Evolutionary conservation across 768 basidiomycete species (phyloP), one percentile per base, ranked within the genome.

Genomic region (Crepidotus variabilis): DNA sequence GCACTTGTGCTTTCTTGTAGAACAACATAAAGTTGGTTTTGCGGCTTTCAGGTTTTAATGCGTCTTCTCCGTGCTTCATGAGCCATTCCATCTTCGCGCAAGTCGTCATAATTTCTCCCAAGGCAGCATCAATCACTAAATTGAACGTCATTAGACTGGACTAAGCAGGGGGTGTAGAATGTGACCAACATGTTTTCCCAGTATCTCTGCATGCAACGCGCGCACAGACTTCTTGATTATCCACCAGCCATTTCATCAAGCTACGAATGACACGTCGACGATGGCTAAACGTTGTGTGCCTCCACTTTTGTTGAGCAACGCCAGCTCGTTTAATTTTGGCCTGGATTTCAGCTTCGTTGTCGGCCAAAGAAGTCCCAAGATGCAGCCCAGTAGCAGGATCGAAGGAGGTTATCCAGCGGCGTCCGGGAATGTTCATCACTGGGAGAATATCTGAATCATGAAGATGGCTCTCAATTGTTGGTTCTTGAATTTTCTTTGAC

Each of bases 31-130:
- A 71, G 65, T 87, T 88, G 32, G 78, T 77, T 35, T 77, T 76
- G 61, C 97, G 78, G 10, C 78, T 80, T 62, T 94, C 87, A 0
- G 94, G 92, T 59, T 75, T 75, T 33, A 99, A 74, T 39, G 80
- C 84, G 21, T 77, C 72, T 68, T 97, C 93, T 39, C 94, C 97
- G 59, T 95, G 83, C 6, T 86, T 82, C 47, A 98, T 80, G 16
- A 98, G 67, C 90, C 90, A 98, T 61, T 96, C 90, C 72, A 98
- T 76, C 69, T 99, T 99, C 10, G 92, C 90, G 66, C 92, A 90
- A 0, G 94, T 97, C n/a, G 90, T 91, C 45, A 99, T 66, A 61
- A 98, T 90, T 72, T 99, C 97, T 34, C 97, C 97, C 39, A 99
- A 78, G 1, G 91, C 88, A 32, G 95, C 94, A 63, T 98, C 96